A percentile compares a stretch with the other conserved stretches of the same genome.
Evolutionary conservation across 805 yeast species (phyloP).

Genomic region (Wickerhamiella allomyrinae): DNA sequence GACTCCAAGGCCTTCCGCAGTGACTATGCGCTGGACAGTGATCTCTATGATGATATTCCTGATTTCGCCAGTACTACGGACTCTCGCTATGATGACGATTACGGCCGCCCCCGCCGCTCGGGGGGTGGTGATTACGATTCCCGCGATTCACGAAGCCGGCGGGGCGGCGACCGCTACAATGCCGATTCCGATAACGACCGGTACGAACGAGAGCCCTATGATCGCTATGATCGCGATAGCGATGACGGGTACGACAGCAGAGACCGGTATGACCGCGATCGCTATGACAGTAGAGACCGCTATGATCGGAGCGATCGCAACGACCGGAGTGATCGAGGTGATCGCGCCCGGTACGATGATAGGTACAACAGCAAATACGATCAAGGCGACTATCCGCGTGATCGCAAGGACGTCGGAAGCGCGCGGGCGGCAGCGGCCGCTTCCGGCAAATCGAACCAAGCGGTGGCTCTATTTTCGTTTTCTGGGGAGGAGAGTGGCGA

Average conservation of each 20-base stretch:
- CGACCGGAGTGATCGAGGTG: conserved; percentile 11
- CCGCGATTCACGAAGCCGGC: no score
- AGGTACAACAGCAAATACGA: conserved; percentile 4
- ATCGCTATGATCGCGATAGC: conserved; percentile 36
- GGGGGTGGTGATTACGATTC: no score
- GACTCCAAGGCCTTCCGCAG: conserved; percentile 67
- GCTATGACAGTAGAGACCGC: conserved; percentile 37
- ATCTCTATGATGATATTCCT: conserved; percentile 64
- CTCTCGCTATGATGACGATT: conserved; percentile 6
- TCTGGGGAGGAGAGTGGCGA: conserved; percentile 92
- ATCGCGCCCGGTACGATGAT: conserved; percentile 2
- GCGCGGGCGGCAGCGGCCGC: conserved; percentile 5
- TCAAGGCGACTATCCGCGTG: background rate
- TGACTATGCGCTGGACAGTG: conserved; percentile 34
- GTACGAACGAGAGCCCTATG: conserved; percentile 15
- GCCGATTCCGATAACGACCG: conserved; percentile 35
- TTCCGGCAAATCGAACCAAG: conserved; percentile 44
- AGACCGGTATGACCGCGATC: conserved; percentile 29
- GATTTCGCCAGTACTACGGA: conserved; percentile 49
- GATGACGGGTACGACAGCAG: conserved; percentile 16
- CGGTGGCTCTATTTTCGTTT: conserved; percentile 78
- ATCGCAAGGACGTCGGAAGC: background rate
- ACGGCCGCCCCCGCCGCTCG: conserved; percentile 7
- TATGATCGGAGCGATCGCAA: conserved; percentile 21
- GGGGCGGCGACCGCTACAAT: conserved; percentile 17